Base-by-base conservation (phyloP, 257 asterid genomes). In the Catharanthus roseus region DNA sequence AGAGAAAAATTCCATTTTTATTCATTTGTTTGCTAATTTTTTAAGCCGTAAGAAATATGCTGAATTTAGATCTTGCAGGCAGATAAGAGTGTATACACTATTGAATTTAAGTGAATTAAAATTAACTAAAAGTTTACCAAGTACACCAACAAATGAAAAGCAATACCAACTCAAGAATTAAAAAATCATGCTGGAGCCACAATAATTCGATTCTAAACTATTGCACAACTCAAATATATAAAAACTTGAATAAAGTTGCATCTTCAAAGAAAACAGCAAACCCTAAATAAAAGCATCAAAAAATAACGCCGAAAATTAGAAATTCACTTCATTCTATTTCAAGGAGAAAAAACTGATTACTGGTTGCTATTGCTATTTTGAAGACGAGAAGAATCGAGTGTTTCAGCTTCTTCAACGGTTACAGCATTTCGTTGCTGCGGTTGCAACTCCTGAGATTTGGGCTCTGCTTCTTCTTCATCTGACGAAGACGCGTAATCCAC, bases 401-500 rank as follows among this genome's bases (percentile, higher is more conserved):
- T 33, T 49, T 34, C 42, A 8, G 56, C 24, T 28, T 72, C 69
- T 61, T 53, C 67, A 1, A 41, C 51, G 56, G 57, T 56, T 29
- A 3, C 0, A 51, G 19, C 36, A 57, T 9, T 29, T 10, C 31
- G 29, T 53, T 68, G 50, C 6, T n/a, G 26, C 1, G 53, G 34
- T 69, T 53, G 74, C 13, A 65, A 36, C 29, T 44, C 36, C 10
- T 72, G 65, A 60, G 51, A 69, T 61, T 77, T 66, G 26, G 44
- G 10, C 4, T 67, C 71, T 34, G 64, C 75, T 69, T 55, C 80
- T 64, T 57, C 45, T 16, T 75, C 79, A 58, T 75, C 79, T 8
- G 68, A 74, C 3, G 79, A 75, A 57, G 93, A 91, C 26, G 88
- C 86, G 76, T 91, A 91, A 69, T 86, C 95, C 72, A 91, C 96